These are phyloP conservation scores for Cynanchum wilfordii DNA, from an alignment of 257 asterid genomes.

Conservation along the genomic window DNA sequence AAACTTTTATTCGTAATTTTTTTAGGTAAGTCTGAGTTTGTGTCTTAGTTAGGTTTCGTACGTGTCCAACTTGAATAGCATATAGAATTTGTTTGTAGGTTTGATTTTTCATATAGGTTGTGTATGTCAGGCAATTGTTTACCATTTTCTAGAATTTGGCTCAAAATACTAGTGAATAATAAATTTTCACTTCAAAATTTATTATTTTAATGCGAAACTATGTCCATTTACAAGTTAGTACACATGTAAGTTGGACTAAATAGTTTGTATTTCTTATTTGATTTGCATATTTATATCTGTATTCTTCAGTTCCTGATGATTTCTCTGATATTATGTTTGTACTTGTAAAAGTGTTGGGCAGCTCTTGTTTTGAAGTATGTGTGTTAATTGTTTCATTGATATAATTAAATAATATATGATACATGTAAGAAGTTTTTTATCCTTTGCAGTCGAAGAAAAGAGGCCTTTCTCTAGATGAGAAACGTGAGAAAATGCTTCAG, in stretches of 20 bases:
- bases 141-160: neutral
- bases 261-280: neutral
- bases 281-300: neutral
- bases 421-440: neutral
- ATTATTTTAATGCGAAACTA: neutral
- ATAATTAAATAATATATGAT: neutral
- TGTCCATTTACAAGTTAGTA: neutral
- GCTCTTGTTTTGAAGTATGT: neutral
- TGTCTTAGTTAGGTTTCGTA: neutral
- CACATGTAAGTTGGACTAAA: neutral
- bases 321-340: neutral
- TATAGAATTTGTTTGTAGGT: neutral
- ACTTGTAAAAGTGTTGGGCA: neutral
- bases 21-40: neutral
- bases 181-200: neutral
- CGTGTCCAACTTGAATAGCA: neutral
- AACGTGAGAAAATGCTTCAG: constrained; percentile 90
- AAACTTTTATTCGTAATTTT: neutral
- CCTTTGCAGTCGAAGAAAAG: constrained; percentile 39
- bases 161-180: neutral
- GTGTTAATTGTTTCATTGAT: neutral
- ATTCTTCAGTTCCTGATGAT: neutral
- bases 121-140: neutral
- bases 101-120: neutral
- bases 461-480: constrained; percentile 92